Evolutionary conservation across 768 basidiomycete species (phyloP).

Genomic region (Peribolospora kevripleyi): DNA sequence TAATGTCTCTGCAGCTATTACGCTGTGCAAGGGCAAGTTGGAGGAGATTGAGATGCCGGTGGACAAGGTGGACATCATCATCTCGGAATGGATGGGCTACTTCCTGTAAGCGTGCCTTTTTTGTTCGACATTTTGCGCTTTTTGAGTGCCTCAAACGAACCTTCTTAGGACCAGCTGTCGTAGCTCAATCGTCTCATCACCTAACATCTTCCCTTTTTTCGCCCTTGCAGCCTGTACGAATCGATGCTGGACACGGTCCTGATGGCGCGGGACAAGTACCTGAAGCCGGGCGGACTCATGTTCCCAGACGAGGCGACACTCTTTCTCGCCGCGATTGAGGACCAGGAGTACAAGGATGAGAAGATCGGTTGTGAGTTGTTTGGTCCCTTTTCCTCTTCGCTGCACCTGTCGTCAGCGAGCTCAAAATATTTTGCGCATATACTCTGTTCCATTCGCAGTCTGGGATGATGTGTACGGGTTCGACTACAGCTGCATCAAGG

Average conservation of each 20-base stretch:
- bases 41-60: conserved; percentile 77
- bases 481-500: conserved; percentile 98
- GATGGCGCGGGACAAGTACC: conserved; percentile 84
- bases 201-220: not conserved
- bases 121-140: too few relatives aligned
- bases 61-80: conserved; percentile 87
- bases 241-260: conserved; percentile 98
- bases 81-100: conserved; percentile 99
- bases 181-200: not conserved
- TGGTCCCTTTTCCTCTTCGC: not conserved
- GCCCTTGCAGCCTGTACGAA: conserved; percentile 44
- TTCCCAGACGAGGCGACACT: conserved; percentile 88
- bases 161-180: not conserved
- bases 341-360: conserved; percentile 98
- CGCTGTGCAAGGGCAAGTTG: conserved; percentile 90
- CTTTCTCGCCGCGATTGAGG: conserved; percentile 91
- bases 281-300: conserved; percentile 62
- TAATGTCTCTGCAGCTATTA: conserved; percentile 37
- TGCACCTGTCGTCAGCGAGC: not conserved
- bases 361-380: conserved; percentile 80
- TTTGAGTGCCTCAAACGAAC: not conserved
- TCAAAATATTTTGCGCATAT: not conserved
- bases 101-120: conserved; percentile 32
- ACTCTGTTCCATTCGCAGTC: conserved; percentile 29
- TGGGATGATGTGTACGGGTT: conserved; percentile 99